Base-by-base conservation (phyloP, 192 early-diverging fungal species). In the Jimgerdemannia flammicorona region DNA sequence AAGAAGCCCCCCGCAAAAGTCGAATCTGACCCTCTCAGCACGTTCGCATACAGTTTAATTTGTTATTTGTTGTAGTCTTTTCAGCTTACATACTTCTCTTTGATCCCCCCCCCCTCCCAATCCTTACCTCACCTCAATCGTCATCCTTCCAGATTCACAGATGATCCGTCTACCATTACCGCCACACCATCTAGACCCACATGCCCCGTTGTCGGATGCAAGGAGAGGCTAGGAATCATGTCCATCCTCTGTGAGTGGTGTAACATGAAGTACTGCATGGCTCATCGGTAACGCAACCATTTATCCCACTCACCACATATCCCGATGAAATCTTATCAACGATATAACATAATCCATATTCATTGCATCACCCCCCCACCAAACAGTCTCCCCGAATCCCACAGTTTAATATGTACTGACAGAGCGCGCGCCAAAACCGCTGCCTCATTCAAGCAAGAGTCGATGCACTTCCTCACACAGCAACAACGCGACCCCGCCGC, bases 361-460 rank as follows among this genome's bases (percentile, higher is more conserved):
- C 49, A 7, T 54, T 11, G 4, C 49, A 11, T 54, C 49, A 7
- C 49, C 49, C 49, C 49, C 11, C 11, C 11, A 4, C 49, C 49
- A n/a, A n/a, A 54, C 40, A 68, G 67, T 17, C 67, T 68, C 17
- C 67, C 67, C 17, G 67, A 68, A 41, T 68, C 67, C 40, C 67
- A 68, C 67, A 40, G 20, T 68, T 17, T n/a, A 4, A 20, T 9
- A 68, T 68, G 67, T n/a, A 41, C 67, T 40, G 19, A 20, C 67
- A 68, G 40, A 17, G 67, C 67, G 8, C 67, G 40, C 19, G 19
- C 67, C 40, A 4, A 68, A 8, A 40, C 67, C 4, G 20, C 19
- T 8, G 19, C 67, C 4, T 41, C 19, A 17, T 68, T 68, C 67
- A 4, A 17, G 67, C 67, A 68, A 17, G 67, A 68, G 20, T 68